A percentile compares a stretch with the other conserved stretches of the same genome.
These are phyloP conservation scores for Talaromyces sp. DNA, from an alignment of 2,329 filamentous ascomycete species.

Conservation along the genomic window DNA sequence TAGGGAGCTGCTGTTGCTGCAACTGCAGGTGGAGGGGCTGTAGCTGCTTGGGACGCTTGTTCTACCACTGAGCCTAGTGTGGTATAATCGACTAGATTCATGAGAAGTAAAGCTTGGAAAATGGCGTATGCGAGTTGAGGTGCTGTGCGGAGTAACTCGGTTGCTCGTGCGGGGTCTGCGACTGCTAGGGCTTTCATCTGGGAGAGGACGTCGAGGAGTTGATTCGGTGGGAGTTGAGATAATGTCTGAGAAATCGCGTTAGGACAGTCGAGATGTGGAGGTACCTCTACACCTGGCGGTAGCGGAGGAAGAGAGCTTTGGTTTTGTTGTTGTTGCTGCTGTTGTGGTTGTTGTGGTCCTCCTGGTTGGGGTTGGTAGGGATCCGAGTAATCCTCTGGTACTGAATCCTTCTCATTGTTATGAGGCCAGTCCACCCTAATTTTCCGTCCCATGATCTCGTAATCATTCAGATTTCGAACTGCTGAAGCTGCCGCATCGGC, in stretches of 20 bases:
- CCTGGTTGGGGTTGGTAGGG: slow-evolving; percentile 26
- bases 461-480: slow-evolving; percentile 90
- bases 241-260: slow-evolving; percentile 92
- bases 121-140: slow-evolving; percentile 92
- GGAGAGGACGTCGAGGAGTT: slow-evolving; percentile 85
- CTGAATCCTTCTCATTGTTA: slow-evolving; percentile 72
- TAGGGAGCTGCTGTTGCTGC: slow-evolving; percentile 31
- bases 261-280: slow-evolving; percentile 73
- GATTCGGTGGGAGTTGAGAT: slow-evolving; percentile 74
- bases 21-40: neutral
- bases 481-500: slow-evolving; percentile 87
- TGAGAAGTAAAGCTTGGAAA: slow-evolving; percentile 87
- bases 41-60: slow-evolving; percentile 41
- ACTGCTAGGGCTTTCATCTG: slow-evolving; percentile 92
- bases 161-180: slow-evolving; percentile 74
- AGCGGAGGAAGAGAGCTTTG: slow-evolving; percentile 66
- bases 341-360: slow-evolving; percentile 29
- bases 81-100: slow-evolving; percentile 83
- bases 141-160: slow-evolving; percentile 78
- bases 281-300: slow-evolving; percentile 77
- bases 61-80: slow-evolving; percentile 79
- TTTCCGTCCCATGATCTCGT: slow-evolving; percentile 91
- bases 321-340: slow-evolving; percentile 37
- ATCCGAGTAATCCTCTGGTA: slow-evolving; percentile 44
- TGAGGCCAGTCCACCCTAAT: slow-evolving; percentile 94